Evolutionary conservation across 2,329 filamentous ascomycete genomes (phyloP), one percentile per base, ranked within the genome.

Genomic region (Neophaeococcomyces aloes): DNA sequence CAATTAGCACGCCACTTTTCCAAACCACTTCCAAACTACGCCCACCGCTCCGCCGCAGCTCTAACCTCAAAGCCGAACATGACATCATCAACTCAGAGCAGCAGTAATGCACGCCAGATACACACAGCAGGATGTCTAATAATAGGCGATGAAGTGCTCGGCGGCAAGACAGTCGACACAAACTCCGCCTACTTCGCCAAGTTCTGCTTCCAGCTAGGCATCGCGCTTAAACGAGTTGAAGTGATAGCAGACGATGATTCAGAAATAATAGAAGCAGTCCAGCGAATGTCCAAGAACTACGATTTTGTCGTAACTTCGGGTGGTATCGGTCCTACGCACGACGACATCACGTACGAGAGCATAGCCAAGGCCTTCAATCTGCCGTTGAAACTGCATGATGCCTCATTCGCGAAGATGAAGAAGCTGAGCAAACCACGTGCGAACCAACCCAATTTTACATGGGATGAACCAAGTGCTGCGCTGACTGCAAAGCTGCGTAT

Each of bases 251-350:
- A 98, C 57, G 88, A 95, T 51, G 86, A 94, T 59, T 69, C 70
- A 49, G 88, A 95, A 57, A 96, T 98, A 58, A 70, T 89, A 40
- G 88, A 96, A 62, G 86, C 87, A 1, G 81, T 86, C 4, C 74
- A 74, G 41, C 79, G 88, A 50, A 94, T 98, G 87, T 93, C 85
- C 59, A 72, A 75, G 41, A 80, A 76, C 51, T 96, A 95, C 60
- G 91, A 96, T 64, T 86, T 96, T 61, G 85, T 98, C 35, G 86
- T 96, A 4, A 96, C 91, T 5, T 91, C 84, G 56, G 89, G 91
- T 53, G 89, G 91, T 23, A 96, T 98, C 58, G 89, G 89, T 8
- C 91, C 91, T 52, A 96, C 89, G 83, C 89, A 67, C 69, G 91
- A 98, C 64, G 91, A 98, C 61, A 96, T 96, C 55, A 96, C 91